A percentile compares a stretch with the other conserved stretches of the same genome.
phyloP scores from a whole-genome alignment of 345 rosid species.

The Eucalyptus globulus region DNA sequence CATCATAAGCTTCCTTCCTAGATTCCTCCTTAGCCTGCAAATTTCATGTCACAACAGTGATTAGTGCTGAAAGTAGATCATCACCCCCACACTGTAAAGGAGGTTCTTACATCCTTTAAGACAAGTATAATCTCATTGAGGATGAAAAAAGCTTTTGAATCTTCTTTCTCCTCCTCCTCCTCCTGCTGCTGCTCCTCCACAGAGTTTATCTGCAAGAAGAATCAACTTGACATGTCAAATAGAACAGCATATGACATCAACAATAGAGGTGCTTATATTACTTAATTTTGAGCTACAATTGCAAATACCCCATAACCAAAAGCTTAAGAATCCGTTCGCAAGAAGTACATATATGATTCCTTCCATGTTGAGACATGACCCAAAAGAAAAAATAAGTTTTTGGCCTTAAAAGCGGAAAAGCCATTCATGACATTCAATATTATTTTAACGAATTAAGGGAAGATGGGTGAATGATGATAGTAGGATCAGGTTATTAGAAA shows the following conservation, averaged over 20 bases:
- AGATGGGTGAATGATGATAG: not conserved
- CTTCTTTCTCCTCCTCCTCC: slow-evolving; percentile 80
- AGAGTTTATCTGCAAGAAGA: slow-evolving; percentile 36
- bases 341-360: not conserved
- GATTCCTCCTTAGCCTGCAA: slow-evolving; percentile 64
- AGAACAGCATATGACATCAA: not conserved
- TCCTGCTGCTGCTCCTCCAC: slow-evolving; percentile 78
- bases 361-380: not conserved
- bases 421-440: not conserved
- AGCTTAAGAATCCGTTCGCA: not conserved
- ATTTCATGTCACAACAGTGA: not conserved
- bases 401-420: not conserved
- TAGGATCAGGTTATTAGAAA: not conserved
- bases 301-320: not conserved
- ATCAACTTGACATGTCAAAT: not conserved
- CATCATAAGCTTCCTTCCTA: slow-evolving; percentile 74
- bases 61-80: not conserved
- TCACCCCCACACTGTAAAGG: not conserved
- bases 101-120: slow-evolving; percentile 69
- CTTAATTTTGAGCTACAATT: not conserved
- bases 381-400: not conserved
- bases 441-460: not conserved
- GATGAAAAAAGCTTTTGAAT: slow-evolving; percentile 67
- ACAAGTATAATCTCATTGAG: slow-evolving; percentile 82
- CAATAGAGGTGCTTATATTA: not conserved